A percentile compares a stretch with the other conserved stretches of the same genome.
Evolutionary conservation across 2,329 filamentous ascomycete genomes (phyloP).

Genomic region (Cytospora schulzeri): DNA sequence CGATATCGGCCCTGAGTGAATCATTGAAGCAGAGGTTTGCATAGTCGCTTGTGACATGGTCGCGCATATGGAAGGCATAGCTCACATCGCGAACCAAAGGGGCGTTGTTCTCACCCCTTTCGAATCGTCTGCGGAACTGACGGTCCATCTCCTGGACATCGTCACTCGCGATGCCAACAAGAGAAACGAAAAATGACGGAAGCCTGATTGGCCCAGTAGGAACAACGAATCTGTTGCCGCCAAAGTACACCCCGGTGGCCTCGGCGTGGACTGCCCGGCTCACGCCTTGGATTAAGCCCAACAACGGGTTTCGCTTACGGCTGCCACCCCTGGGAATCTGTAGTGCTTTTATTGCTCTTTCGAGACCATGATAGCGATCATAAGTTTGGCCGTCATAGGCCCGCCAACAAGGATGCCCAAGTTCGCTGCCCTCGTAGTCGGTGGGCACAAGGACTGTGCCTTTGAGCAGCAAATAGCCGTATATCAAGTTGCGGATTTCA

Average conservation of each 20-base stretch:
- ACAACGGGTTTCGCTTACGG: background rate
- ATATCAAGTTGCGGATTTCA: slow-evolving; percentile 19
- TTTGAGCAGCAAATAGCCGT: background rate
- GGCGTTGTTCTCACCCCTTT: background rate
- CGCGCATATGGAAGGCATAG: slow-evolving; percentile 24
- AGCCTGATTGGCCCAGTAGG: background rate
- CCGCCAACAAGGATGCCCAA: background rate
- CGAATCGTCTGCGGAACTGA: background rate
- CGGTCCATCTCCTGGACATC: background rate
- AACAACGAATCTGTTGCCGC: slow-evolving; percentile 16
- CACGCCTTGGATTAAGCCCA: slow-evolving; percentile 21
- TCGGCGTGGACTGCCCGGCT: slow-evolving; percentile 9
- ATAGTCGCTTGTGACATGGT: background rate
- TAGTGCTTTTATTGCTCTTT: background rate
- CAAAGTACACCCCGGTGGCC: slow-evolving; percentile 11
- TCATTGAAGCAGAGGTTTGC: background rate
- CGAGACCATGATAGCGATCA: slow-evolving; percentile 2
- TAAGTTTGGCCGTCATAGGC: background rate
- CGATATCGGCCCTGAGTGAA: background rate
- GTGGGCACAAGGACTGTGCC: slow-evolving; percentile 9
- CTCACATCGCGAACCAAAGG: slow-evolving; percentile 19
- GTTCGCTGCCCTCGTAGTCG: too few species aligned
- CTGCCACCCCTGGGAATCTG: too few species aligned
- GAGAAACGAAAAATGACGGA: background rate
- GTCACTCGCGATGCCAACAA: background rate